A percentile compares a stretch with the other conserved stretches of the same genome.
Conservation (phyloP, 2,329 filamentous ascomycete species). For the Myriosclerotinia duriaeana region DNA sequence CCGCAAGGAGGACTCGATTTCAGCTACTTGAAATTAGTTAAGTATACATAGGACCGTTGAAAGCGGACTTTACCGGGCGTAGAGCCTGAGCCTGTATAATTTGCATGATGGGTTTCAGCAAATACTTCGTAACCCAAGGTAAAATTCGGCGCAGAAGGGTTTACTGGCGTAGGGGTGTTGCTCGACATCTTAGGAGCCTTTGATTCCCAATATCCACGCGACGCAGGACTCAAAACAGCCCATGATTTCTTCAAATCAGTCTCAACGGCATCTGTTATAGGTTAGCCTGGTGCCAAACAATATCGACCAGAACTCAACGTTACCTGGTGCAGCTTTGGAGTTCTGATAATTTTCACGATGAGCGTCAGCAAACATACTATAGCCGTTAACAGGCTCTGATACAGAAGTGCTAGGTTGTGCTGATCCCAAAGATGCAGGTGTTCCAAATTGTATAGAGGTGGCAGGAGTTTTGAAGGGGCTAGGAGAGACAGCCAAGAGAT, state of each 20-base stretch:
- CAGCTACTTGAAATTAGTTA: constrained; percentile 10
- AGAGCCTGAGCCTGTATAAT: background rate
- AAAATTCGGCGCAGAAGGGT: background rate
- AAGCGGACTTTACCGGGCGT: background rate
- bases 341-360: background rate
- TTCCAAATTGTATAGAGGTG: background rate
- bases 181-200: background rate
- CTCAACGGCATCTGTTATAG: background rate
- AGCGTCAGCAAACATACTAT: constrained; percentile 1
- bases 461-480: background rate
- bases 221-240: background rate
- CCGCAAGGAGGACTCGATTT: constrained; percentile 7
- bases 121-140: background rate
- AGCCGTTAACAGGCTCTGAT: background rate
- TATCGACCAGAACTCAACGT: background rate
- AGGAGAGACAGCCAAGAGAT: background rate
- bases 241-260: background rate
- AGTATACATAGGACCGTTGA: background rate
- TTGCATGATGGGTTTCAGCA: background rate
- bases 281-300: background rate
- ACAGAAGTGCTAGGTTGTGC: background rate
- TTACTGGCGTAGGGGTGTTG: background rate
- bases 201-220: background rate
- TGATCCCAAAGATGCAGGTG: background rate
- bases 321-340: constrained; percentile 2